Percentiles rank a stretch among this genome's conserved stretches.
These are phyloP conservation scores for Leptomonas seymouri DNA, from an alignment of 208 protist species.

Conservation along the genomic window DNA sequence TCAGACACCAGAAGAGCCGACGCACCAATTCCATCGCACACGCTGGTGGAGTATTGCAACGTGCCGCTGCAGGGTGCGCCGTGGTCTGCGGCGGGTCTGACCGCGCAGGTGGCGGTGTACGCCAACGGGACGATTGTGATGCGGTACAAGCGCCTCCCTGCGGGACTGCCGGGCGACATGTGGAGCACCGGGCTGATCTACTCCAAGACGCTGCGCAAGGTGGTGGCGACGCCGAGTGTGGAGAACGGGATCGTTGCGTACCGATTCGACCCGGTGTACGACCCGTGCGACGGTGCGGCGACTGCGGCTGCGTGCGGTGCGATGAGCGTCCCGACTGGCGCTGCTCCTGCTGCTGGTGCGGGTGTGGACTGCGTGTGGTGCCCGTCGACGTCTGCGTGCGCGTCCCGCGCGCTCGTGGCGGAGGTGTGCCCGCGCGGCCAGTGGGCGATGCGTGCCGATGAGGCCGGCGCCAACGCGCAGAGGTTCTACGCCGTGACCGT, in stretches of 20 bases:
- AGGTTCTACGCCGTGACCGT: conserved; percentile 15
- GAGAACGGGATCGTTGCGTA: conserved; percentile 27
- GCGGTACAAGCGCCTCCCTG: conserved; percentile 47
- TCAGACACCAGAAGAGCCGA: background rate
- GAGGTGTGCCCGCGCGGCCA: conserved; percentile 29
- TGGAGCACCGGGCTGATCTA: conserved; percentile 24
- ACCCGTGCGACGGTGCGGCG: conserved; percentile 10
- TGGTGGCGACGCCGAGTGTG: conserved; percentile 25
- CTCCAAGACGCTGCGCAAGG: conserved; percentile 19
- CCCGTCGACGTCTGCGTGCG: conserved; percentile 19
- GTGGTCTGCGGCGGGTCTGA: conserved; percentile 13
- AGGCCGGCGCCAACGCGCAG: conserved; percentile 4
- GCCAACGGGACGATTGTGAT: conserved; percentile 50
- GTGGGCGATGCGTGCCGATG: conserved; percentile 6
- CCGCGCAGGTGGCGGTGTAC: conserved; percentile 52
- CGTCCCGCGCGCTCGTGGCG: conserved; percentile 3
- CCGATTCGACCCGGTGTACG: conserved; percentile 25
- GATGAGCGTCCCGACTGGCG: background rate
- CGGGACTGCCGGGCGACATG: background rate
- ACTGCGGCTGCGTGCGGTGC: conserved; percentile 7
- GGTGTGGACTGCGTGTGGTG: conserved; percentile 26
- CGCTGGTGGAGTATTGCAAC: conserved; percentile 25
- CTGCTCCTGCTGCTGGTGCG: too few relatives aligned
- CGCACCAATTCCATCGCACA: background rate
- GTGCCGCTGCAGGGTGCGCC: background rate